Evolutionary conservation across 1,284 basidiomycete genomes (phyloP), one percentile per base, ranked within the genome.

Genomic region (Cutaneotrichosporon mucoides): DNA sequence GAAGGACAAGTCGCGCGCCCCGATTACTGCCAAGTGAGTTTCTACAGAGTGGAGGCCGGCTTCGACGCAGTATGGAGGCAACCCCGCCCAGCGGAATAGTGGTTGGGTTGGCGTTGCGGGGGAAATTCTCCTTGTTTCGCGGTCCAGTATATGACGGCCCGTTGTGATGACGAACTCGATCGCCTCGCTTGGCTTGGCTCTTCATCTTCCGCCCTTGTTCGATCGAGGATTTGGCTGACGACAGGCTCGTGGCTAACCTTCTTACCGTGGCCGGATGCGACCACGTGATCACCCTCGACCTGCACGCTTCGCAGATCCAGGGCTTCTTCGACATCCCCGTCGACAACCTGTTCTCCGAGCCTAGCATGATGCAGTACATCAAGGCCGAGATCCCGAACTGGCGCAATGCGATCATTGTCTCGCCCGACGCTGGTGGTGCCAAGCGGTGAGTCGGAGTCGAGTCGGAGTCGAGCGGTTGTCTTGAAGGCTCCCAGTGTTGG

Each of bases 241-340:
- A 5, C 54, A 79, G 78, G 66, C 86, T 99, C 58, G 92, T 80
- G 40, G 95, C 95, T 49, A 99, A 98, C 80, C 94, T 99, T 86
- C 84, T 99, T 60, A 90, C 88, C 44, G 90, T 96, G 34, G 95
- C 96, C 12, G 95, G 95, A 36, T 94, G 92, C 68, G 94, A 99
- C 81, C 95, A 99, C 76, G 90, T 99, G 72, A 99, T 99, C 73
- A 99, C 95, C 16, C 94, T 99, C 87, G 95, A 99, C 76, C 82
- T 99, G 44, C 95, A 99, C 76, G 96, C 95, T 10, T 92, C 89
- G 68, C 95, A 99, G 81, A 98, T 99, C 66, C 95, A 99, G 77
- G 95, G 95, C 10, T 99, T 99, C 82, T 99, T 99, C 75, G 93
- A 99, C 79, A 94, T 99, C 68, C 96, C 95, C 13, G 94, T 97